Base-by-base conservation (phyloP, 75 land plant species). In the Pinus tabuliformis region DNA sequence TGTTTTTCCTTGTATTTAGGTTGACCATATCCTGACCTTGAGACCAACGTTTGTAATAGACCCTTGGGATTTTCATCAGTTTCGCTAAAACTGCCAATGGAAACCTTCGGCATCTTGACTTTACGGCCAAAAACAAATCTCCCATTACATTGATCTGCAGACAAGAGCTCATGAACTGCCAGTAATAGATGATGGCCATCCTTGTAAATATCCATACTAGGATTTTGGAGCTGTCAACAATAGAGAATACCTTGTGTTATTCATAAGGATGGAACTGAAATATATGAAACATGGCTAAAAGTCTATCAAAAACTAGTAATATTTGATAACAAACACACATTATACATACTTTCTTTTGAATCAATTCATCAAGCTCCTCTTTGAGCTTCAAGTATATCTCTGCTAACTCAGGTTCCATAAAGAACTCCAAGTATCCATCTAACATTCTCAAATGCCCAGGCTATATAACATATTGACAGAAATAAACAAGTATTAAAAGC, bases 371-470 rank as follows among this genome's bases (percentile, higher is more conserved):
- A 16, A 97, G 91, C 82, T 97, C 99, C 71, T 77, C 73, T 58
- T 87, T 89, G 62, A 97, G 72, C 30, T 59, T 78, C 57, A 92
- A 42, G 72, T 87, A 89, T 22, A 79, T 82, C 26, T 81, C 80
- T 6, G 92, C 95, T 45, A 97, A 82, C 1, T 78, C 81, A 16
- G 88, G 89, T 22, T 91, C 87, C 93, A 95, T 91, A 79, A 93
- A 95, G 76, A 95, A 97, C 77, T 97, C 95, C 84, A 97, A 74
- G 76, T 91, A 97, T 58, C 99, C 97, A 30, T 80, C 98, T 75
- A 92, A 70, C 99, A 97, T 97, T 84, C 89, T 90, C 73, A 97
- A 79, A 72, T 92, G 91, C 15, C 99, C 99, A 83, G 84, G 89
- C 95, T 92, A 78, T 39, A 56, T 72, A 83, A 73, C 71, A 78